Conservation (phyloP, 257 asterid genomes). For the Solanum tacnaense region DNA sequence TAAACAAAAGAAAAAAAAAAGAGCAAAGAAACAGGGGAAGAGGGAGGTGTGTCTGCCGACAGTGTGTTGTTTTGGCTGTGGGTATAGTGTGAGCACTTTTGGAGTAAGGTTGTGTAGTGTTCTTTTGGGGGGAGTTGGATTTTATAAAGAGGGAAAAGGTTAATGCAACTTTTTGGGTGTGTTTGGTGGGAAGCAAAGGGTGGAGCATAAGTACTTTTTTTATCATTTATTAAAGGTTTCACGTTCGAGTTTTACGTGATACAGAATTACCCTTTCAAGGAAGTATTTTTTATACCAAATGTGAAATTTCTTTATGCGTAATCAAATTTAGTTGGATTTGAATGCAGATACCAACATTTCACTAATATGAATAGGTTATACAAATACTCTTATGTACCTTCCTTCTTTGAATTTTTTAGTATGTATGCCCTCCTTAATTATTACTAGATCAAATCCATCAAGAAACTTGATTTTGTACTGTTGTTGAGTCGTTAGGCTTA, state of each 20-base stretch:
- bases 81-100: neutral
- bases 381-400: too few relatives aligned
- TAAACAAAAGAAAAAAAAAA: neutral
- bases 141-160: neutral
- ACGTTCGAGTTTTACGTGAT: too few relatives aligned
- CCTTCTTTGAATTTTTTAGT: too few relatives aligned
- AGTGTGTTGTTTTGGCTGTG: neutral
- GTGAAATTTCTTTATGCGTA: fast-evolving
- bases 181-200: neutral
- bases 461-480: neutral
- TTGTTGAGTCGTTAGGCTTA: too few relatives aligned
- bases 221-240: too few relatives aligned
- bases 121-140: neutral
- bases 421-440: neutral
- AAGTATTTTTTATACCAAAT: neutral
- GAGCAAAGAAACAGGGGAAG: neutral
- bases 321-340: neutral
- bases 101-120: neutral
- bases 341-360: too few relatives aligned
- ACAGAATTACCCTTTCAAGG: too few relatives aligned
- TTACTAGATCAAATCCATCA: too few relatives aligned
- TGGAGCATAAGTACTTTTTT: too few relatives aligned
- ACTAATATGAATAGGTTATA: neutral
- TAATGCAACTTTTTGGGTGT: neutral
- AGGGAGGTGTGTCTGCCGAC: slow-evolving; percentile 30